Evolutionary conservation across 192 early-diverging fungal species (phyloP), one percentile per base, ranked within the genome.

Genomic region (Allomyces macrogynus): DNA sequence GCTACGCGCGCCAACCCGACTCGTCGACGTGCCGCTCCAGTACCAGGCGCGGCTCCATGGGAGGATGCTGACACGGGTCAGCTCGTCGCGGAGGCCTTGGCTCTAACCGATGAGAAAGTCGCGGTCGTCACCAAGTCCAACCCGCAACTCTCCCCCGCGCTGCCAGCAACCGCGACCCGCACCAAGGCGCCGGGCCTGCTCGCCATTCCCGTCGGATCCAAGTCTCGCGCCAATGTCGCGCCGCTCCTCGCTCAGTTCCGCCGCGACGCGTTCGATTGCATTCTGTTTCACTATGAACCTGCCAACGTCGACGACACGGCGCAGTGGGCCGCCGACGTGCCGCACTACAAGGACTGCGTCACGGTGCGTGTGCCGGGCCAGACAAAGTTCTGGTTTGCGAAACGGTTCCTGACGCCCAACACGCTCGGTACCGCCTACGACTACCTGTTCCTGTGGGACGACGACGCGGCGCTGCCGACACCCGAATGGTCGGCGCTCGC

Each of bases 341-440:
- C 49, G 16, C 16, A n/a, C 16, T 57, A 57, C 49, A 57, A 1
- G 1, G 49, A 57, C 16, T 20, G 49, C 12, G 49, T 57, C 49
- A 20, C 49, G 8, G 20, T 57, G 12, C 49, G 49, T 16, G 49
- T 57, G 3, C 16, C 49, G 49, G 49, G 49, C 49, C 49, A 57
- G 49, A 57, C 49, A 7, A 57, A 57, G 49, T 57, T 57, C 16
- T 57, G 49, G 49, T 57, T 20, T 5, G 49, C 49, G 16, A 57
- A 57, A n/a, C 49, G 49, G 49, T 57, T 57, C 49, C 49, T 57
- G 2, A 57, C 49, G 16, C 49, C 49, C 49, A 16, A 57, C 49
- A 40, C 32, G 77, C 23, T 42, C 42, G 32, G 32, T 7, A 40
- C 32, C 32, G 32, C 32, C 49, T 57, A 57, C 49, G 49, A 57